A percentile compares a stretch with the other conserved stretches of the same genome.
These are phyloP conservation scores for Aspergillus asperescens DNA, from an alignment of 495 filamentous ascomycete genomes.

Conservation along the genomic window DNA sequence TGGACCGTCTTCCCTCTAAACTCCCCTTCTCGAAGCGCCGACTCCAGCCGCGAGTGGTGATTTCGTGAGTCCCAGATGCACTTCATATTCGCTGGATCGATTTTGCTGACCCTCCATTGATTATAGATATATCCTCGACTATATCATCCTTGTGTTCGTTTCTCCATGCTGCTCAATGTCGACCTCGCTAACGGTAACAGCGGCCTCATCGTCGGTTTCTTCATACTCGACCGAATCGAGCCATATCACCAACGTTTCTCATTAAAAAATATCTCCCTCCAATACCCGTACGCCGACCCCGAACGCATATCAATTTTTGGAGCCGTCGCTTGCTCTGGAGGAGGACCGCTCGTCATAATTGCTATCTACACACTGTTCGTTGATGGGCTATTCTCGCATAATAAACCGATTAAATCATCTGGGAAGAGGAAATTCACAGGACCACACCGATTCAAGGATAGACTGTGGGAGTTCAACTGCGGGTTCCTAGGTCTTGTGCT, in stretches of 20 bases:
- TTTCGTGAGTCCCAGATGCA: conserved; percentile 44
- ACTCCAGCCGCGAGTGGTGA: conserved; percentile 45
- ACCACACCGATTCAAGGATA: conserved; percentile 59
- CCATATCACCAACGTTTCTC: conserved; percentile 58
- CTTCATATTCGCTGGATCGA: too few relatives aligned
- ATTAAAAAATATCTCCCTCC: conserved; percentile 54
- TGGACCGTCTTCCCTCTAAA: conserved; percentile 39
- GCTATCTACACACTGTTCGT: conserved; percentile 66
- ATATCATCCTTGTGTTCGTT: conserved; percentile 59
- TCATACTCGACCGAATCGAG: conserved; percentile 48
- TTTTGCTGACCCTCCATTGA: conserved; percentile 1
- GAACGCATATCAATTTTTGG: conserved; percentile 64
- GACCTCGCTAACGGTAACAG: conserved; percentile 40
- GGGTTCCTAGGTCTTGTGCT: conserved; percentile 70
- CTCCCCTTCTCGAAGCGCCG: conserved; percentile 50
- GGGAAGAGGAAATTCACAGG: conserved; percentile 54
- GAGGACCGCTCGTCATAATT: conserved; percentile 61
- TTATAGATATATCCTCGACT: conserved; percentile 61
- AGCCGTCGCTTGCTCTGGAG: conserved; percentile 51
- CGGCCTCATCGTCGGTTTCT: conserved; percentile 50
- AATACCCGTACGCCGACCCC: conserved; percentile 67
- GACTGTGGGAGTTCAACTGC: conserved; percentile 78
- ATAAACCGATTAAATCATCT: conserved; percentile 44
- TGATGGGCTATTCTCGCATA: conserved; percentile 61
- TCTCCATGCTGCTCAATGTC: conserved; percentile 16